Conservation (phyloP, 2,329 filamentous ascomycete species). For the Penicillium nordicum region DNA sequence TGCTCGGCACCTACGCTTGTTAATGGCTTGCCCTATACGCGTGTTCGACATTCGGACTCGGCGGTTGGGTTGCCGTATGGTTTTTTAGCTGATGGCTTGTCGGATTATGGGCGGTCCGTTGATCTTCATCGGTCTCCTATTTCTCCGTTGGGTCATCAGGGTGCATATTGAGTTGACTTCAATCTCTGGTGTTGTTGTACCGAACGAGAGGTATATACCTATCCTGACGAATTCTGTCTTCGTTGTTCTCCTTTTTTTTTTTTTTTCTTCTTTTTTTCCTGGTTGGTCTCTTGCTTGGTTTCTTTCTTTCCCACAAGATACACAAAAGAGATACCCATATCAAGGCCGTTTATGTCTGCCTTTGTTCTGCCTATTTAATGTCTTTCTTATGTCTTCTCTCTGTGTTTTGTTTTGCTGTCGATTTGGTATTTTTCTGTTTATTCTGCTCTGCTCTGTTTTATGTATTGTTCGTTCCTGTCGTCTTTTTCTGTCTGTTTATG, state of each 20-base stretch:
- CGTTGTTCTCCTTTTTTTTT: background rate
- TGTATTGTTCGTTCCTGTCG: background rate
- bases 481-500: background rate
- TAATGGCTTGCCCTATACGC: constrained; percentile 42
- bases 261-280: background rate
- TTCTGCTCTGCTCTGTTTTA: background rate
- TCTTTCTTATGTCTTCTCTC: background rate
- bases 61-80: constrained; percentile 13
- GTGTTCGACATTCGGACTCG: constrained; percentile 24
- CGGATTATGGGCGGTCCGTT: constrained; percentile 20
- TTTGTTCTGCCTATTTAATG: background rate
- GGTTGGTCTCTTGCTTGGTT: constrained; percentile 7
- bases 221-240: background rate
- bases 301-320: constrained; percentile 4
- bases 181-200: background rate
- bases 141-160: constrained; percentile 24
- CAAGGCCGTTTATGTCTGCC: constrained; percentile 1
- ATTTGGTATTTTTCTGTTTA: background rate
- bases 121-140: constrained; percentile 24
- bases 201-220: background rate
- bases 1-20: constrained; percentile 33
- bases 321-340: constrained; percentile 13
- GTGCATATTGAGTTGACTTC: constrained; percentile 13
- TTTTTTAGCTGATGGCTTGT: constrained; percentile 18
- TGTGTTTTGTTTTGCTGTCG: background rate